Percentiles rank a stretch among this genome's conserved stretches.
Conservation (phyloP, 164 flowering plant genomes). For the Litsea cubeba region DNA sequence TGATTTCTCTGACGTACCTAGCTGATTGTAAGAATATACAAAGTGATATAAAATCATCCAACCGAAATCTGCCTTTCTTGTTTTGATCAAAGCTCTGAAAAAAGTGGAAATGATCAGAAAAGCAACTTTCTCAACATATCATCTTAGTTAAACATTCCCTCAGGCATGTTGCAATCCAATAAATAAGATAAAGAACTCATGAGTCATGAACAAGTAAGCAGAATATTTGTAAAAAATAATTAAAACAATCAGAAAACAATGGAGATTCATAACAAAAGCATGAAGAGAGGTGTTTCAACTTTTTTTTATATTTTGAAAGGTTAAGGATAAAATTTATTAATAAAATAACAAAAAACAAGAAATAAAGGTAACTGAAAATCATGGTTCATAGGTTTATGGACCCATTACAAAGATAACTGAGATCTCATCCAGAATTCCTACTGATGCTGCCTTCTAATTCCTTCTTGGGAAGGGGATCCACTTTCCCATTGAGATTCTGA, state of each 20-base stretch:
- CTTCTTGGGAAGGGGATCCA: too few species aligned
- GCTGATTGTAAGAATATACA: slow-evolving; percentile 78
- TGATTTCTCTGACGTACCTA: slow-evolving; percentile 34
- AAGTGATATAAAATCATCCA: slow-evolving; percentile 76
- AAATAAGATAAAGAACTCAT: too few species aligned
- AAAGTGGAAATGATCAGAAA: slow-evolving; percentile 4
- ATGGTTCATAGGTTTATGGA: too few species aligned
- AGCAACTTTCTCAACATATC: background rate
- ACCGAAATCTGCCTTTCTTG: slow-evolving; percentile 57
- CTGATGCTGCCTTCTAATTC: too few species aligned
- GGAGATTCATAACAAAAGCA: background rate
- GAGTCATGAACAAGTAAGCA: background rate
- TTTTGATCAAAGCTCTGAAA: slow-evolving; percentile 75
- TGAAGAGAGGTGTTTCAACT: too few species aligned
- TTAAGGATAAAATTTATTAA: too few species aligned
- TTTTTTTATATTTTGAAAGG: too few species aligned
- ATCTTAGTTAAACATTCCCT: slow-evolving; percentile 1
- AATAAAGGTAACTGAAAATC: too few species aligned
- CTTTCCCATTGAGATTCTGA: too few species aligned
- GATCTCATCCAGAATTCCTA: too few species aligned
- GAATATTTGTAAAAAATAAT: background rate
- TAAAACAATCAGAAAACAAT: background rate
- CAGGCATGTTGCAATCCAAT: background rate
- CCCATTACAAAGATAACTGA: too few species aligned
- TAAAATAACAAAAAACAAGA: too few species aligned